Percentiles rank a stretch among this genome's conserved stretches.
Conservation (phyloP, 2,329 filamentous ascomycete genomes). For the Dothiorella sarmentorum region DNA sequence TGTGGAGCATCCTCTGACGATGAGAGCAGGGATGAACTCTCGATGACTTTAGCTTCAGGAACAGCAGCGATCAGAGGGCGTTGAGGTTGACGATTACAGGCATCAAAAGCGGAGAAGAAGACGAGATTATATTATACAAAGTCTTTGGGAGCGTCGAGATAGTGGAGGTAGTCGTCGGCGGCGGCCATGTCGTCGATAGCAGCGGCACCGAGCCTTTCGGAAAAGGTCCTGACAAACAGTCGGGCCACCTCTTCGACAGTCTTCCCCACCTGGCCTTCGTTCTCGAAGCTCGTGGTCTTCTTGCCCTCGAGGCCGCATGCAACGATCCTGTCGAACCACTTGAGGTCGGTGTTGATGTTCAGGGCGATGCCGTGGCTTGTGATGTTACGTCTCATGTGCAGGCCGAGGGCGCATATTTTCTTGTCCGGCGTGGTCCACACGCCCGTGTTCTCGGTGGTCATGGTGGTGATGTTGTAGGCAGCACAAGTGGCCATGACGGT, state of each 20-base stretch:
- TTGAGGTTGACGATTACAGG: no score
- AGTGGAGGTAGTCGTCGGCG: slow-evolving; percentile 3
- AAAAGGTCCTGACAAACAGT: slow-evolving; percentile 42
- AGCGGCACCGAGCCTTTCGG: slow-evolving; percentile 21
- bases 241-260: slow-evolving; percentile 39
- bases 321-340: slow-evolving; percentile 72
- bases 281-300: slow-evolving; percentile 69
- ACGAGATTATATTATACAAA: no score
- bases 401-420: slow-evolving; percentile 88
- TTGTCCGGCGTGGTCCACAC: slow-evolving; percentile 60
- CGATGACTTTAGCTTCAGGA: no score
- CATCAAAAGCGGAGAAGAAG: no score
- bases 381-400: slow-evolving; percentile 83
- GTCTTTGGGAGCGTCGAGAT: not conserved
- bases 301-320: slow-evolving; percentile 83
- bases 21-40: no score
- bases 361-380: slow-evolving; percentile 81
- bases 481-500: slow-evolving; percentile 66
- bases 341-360: slow-evolving; percentile 65
- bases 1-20: not conserved
- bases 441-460: slow-evolving; percentile 72
- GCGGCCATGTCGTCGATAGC: slow-evolving; percentile 7
- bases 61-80: no score
- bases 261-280: slow-evolving; percentile 44
- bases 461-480: slow-evolving; percentile 58